Evolutionary conservation across 176 grass and related monocot genomes (phyloP).

Genomic region (Puccinellia tenuiflora): DNA sequence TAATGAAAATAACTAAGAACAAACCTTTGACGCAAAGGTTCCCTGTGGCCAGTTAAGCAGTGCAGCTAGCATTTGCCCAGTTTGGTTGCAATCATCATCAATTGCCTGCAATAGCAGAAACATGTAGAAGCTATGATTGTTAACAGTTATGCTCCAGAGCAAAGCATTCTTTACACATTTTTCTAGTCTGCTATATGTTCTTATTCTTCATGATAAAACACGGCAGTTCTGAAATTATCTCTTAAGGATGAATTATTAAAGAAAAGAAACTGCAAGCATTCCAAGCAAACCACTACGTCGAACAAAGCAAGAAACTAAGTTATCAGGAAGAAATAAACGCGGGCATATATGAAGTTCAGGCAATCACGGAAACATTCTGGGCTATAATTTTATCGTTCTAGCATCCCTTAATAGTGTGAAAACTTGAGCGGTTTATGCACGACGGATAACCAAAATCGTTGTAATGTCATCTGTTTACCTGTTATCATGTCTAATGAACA

Average conservation of each 20-base stretch:
- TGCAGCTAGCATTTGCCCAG: constrained; percentile 89
- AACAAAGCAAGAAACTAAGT: not conserved
- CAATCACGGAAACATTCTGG: not conserved
- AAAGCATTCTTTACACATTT: not conserved
- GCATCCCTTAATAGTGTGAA: not conserved
- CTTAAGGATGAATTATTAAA: fast-evolving
- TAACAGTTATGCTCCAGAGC: not conserved
- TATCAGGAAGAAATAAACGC: not conserved
- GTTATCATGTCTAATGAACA: not conserved
- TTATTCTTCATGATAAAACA: not conserved
- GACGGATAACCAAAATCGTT: not conserved
- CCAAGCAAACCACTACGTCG: not conserved
- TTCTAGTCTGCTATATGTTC: not conserved
- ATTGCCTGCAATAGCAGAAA: constrained; percentile 52
- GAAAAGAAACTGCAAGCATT: not conserved
- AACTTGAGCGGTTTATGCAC: not conserved
- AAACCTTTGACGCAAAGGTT: constrained; percentile 94
- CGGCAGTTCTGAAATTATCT: not conserved
- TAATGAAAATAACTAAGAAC: not conserved
- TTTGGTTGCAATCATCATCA: constrained; percentile 98
- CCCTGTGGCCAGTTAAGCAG: constrained; percentile 86
- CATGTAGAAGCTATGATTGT: not conserved
- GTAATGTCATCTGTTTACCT: not conserved
- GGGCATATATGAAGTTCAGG: not conserved
- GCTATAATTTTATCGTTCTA: not conserved